Base-by-base conservation (phyloP, 108 stramenopile genomes). In the Cyclotella cryptica region DNA sequence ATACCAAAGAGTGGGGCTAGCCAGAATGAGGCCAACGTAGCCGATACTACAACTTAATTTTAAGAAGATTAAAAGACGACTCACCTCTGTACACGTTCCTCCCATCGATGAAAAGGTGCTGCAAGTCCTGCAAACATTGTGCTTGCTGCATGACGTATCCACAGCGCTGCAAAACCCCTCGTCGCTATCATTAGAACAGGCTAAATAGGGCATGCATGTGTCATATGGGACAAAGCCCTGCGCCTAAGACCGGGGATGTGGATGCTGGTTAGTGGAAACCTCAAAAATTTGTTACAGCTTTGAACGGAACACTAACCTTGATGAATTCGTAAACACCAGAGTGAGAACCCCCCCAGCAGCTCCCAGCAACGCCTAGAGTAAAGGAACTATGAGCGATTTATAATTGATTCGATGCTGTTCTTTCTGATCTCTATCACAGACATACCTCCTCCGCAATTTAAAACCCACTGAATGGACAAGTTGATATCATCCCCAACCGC, bases 181-280 rank as follows among this genome's bases (percentile, higher is more conserved):
- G 12, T 79, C 76, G 45, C 88, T 90, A 55, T 94, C 93, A 29
- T 78, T 35, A 27, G 81, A 84, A 62, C 96, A 97, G 14, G 97
- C 97, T 13, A 93, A 43, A 77, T 97, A 97, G 24, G 91, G 86
- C 76, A 84, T 78, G 74, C 95, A 97, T 52, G 95, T 92, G 58
- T 95, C 93, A 79, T 88, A 93, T 7, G 92, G 89, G 26, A 93
- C 69, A 60, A 69, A 87, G 12, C 89, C 87, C 9, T 71, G 76
- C 1, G 67, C 60, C 55, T 55, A 8, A 49, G 47, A 49, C 13
- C 2, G 47, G 15, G 15, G 47, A 49, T 49, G 19, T 55, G 24
- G n/a, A 24, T 26, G 19, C 24, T 24, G 22, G 4, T 21, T n/a
- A 12, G 24, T 55, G 1, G 55, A 55, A 12, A 24, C 24, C 11